A percentile compares a stretch with the other conserved stretches of the same genome.
These are phyloP conservation scores for Kalaharituber pfeilii DNA, from an alignment of 2,329 filamentous ascomycete genomes.

Conservation along the genomic window DNA sequence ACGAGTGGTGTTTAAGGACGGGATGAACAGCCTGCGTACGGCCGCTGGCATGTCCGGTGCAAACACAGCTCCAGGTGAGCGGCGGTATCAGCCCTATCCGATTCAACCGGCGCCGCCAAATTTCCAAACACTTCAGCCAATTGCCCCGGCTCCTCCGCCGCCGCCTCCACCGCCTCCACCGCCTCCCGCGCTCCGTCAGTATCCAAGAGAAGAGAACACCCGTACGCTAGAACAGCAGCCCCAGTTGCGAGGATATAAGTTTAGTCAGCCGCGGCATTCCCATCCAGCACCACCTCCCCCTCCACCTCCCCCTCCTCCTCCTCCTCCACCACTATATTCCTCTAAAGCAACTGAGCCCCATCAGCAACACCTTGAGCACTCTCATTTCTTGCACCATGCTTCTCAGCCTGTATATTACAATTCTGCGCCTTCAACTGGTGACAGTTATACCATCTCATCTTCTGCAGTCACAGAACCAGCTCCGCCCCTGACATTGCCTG, in stretches of 20 bases:
- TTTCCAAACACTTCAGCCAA: slow-evolving; percentile 16
- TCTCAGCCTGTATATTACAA: neutral
- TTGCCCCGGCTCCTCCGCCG: slow-evolving; percentile 20
- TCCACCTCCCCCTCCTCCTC: no score
- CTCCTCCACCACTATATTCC: neutral
- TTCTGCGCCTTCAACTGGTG: neutral
- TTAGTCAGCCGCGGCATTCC: slow-evolving; percentile 6
- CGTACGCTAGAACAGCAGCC: slow-evolving; percentile 15
- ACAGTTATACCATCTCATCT: neutral
- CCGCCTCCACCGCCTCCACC: slow-evolving; percentile 3
- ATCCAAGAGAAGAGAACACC: neutral
- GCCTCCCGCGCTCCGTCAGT: slow-evolving; percentile 1
- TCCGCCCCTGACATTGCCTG: neutral
- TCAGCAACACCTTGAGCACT: slow-evolving; percentile 2
- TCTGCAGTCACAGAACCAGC: neutral
- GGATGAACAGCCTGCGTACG: slow-evolving; percentile 40
- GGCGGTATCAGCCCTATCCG: slow-evolving; percentile 19
- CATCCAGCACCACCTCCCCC: no score
- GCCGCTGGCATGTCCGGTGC: slow-evolving; percentile 19
- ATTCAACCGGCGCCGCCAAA: slow-evolving; percentile 15
- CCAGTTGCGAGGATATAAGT: slow-evolving; percentile 11
- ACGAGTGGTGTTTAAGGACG: slow-evolving; percentile 63
- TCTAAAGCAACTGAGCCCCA: neutral
- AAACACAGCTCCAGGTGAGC: neutral
- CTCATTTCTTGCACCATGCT: slow-evolving; percentile 4